phyloP scores from a whole-genome alignment of 177 flowering plant genomes.

The Tripterygium wilfordii region DNA sequence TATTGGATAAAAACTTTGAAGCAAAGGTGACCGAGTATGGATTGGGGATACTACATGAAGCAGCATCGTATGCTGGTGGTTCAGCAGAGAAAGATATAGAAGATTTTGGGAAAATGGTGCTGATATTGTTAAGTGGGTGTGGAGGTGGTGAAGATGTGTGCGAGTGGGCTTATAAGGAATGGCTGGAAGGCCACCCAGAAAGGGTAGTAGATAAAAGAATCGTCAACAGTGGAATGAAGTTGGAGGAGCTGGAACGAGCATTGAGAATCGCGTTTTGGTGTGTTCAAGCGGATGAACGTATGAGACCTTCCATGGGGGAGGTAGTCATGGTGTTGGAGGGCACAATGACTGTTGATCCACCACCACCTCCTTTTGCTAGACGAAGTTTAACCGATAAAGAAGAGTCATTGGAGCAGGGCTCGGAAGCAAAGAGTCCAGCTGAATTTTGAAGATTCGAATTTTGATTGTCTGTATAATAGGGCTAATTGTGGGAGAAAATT shows the following conservation, averaged over 20 bases:
- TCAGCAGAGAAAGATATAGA: conserved; percentile 45
- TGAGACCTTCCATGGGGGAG: conserved; percentile 72
- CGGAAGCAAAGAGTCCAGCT: conserved; percentile 3
- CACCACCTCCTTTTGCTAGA: conserved; percentile 42
- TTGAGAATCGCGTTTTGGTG: conserved; percentile 78
- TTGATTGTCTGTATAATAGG: conserved; percentile 5
- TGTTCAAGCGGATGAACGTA: conserved; percentile 39
- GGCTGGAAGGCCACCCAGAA: conserved; percentile 32
- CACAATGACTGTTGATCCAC: conserved; percentile 53
- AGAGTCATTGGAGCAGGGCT: conserved; percentile 6
- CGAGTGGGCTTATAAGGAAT: conserved; percentile 43
- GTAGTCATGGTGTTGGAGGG: conserved; percentile 67
- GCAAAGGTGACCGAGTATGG: conserved; percentile 66
- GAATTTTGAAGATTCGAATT: background rate
- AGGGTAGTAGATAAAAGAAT: conserved; percentile 34
- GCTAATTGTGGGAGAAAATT: too few relatives aligned
- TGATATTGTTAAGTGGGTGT: conserved; percentile 35
- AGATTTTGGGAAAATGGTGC: conserved; percentile 53
- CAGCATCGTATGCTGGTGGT: conserved; percentile 3
- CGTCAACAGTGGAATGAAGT: conserved; percentile 25
- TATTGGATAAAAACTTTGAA: conserved; percentile 49
- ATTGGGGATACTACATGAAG: conserved; percentile 14
- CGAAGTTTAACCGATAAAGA: conserved; percentile 8
- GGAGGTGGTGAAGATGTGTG: conserved; percentile 13
- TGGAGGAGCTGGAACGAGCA: conserved; percentile 45